Conservation (phyloP, 2,329 filamentous ascomycete genomes). For the Neopestalotiopsis clavispora region DNA sequence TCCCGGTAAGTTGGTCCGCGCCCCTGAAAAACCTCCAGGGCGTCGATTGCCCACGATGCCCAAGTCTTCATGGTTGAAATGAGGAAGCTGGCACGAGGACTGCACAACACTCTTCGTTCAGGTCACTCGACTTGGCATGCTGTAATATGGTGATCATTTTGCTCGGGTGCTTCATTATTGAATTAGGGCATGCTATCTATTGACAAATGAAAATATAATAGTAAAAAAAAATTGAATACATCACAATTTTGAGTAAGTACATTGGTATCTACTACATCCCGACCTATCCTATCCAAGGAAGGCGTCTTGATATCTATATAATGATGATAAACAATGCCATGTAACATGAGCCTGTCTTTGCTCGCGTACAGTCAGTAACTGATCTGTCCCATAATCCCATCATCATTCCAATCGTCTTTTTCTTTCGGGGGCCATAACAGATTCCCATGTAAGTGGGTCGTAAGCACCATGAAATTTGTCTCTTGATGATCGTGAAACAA, state of each 20-base stretch:
- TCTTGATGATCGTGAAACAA: not conserved
- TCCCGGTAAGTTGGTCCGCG: not conserved
- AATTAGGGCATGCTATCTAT: not conserved
- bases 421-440: not conserved
- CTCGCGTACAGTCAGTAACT: not conserved
- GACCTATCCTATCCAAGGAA: constrained; percentile 9
- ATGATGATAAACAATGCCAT: constrained; percentile 2
- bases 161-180: no score
- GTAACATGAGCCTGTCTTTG: not conserved
- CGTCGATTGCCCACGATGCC: not conserved
- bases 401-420: not conserved
- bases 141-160: no score
- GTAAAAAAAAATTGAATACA: not conserved
- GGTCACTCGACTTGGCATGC: no score
- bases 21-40: not conserved
- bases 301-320: constrained; percentile 5
- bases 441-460: constrained; percentile 4
- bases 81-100: no score
- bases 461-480: constrained; percentile 7
- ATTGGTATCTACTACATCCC: constrained; percentile 9
- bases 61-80: not conserved
- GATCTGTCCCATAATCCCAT: constrained; percentile 2
- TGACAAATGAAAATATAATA: not conserved
- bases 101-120: no score
- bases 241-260: constrained; percentile 2